Evolutionary conservation across 352 stramenopile genomes (phyloP).

Genomic region (Phytophthora megakarya): DNA sequence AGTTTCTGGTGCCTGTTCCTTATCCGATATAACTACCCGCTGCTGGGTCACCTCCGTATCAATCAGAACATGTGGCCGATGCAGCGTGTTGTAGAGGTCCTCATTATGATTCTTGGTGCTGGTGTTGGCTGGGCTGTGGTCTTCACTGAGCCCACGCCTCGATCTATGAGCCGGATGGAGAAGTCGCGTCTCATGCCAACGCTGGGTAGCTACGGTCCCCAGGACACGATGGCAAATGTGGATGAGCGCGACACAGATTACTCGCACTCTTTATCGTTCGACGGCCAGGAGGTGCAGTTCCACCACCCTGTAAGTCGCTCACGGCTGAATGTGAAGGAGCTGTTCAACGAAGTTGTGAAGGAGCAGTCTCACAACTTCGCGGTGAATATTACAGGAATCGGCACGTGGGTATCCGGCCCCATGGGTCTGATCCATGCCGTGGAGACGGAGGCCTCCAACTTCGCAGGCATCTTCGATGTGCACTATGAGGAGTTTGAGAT

Average conservation of each 20-base stretch:
- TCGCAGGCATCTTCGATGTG: constrained; percentile 87
- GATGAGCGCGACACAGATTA: constrained; percentile 60
- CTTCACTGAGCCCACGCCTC: constrained; percentile 67
- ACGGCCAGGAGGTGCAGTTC: constrained; percentile 79
- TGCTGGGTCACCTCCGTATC: constrained; percentile 57
- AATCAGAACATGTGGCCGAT: constrained; percentile 86
- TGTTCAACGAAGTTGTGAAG: constrained; percentile 82
- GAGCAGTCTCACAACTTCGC: constrained; percentile 86
- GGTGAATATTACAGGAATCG: constrained; percentile 80
- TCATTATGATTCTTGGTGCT: constrained; percentile 74
- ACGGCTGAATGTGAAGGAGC: constrained; percentile 76
- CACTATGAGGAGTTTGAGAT: constrained; percentile 91
- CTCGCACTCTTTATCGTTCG: constrained; percentile 80
- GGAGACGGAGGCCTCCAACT: constrained; percentile 73
- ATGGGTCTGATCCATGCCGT: constrained; percentile 82
- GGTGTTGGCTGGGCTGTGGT: constrained; percentile 64
- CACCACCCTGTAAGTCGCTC: constrained; percentile 71
- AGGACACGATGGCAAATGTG: constrained; percentile 42
- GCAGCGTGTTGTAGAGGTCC: constrained; percentile 76
- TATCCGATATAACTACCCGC: constrained; percentile 72
- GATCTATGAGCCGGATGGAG: constrained; percentile 76
- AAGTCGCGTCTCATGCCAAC: constrained; percentile 70
- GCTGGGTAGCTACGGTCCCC: constrained; percentile 31
- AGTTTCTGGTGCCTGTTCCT: constrained; percentile 77
- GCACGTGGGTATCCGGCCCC: constrained; percentile 83